Evolutionary conservation across 2,329 filamentous ascomycete species (phyloP).

Genomic region (Pseudocercospora pini-densiflorae): DNA sequence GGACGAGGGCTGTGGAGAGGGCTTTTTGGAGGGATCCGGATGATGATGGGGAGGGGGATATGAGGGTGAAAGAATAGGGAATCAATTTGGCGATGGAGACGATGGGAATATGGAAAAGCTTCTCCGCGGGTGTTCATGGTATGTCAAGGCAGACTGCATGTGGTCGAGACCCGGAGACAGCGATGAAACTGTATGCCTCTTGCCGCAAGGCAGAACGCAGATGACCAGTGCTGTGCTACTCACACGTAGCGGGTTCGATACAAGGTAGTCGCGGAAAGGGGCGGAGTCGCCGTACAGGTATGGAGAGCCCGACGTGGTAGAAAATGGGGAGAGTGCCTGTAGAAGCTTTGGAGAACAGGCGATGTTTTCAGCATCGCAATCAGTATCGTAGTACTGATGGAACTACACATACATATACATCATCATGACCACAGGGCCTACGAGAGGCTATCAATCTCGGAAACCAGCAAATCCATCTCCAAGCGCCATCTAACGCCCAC

Average conservation of each 20-base stretch:
- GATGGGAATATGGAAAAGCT: background rate
- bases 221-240: background rate
- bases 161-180: background rate
- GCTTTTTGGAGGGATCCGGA: constrained; percentile 48
- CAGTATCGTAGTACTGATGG: constrained; percentile 7
- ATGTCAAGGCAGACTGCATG: background rate
- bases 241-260: too few species aligned
- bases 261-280: background rate
- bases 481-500: background rate
- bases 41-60: constrained; percentile 28
- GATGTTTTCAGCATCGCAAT: background rate
- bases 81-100: background rate
- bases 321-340: too few species aligned
- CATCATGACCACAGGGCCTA: background rate
- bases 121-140: background rate
- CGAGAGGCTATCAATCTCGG: background rate
- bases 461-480: background rate
- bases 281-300: background rate
- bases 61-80: constrained; percentile 6
- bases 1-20: constrained; percentile 64
- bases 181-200: background rate
- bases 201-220: constrained; percentile 9
- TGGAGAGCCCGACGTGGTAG: background rate
- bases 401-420: constrained; percentile 8
- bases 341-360: background rate